Conservation (phyloP, 169 alveolate species). For the Cryptosporidium sp. region DNA sequence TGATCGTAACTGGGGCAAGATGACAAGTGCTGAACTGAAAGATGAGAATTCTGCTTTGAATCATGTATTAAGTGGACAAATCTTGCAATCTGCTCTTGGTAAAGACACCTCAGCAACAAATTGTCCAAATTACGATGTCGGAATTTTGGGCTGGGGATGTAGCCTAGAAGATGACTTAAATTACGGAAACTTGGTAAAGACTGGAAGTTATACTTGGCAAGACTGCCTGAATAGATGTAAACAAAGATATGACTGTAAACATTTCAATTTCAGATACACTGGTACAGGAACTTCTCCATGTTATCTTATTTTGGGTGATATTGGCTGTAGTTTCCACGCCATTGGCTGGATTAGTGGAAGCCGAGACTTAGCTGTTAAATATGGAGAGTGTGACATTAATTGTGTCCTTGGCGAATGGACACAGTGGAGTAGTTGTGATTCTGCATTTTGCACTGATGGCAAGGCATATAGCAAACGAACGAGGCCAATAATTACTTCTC, state of each 20-base stretch:
- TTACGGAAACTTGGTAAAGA: constrained; percentile 37
- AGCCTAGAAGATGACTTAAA: constrained; percentile 17
- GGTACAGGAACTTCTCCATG: constrained; percentile 53
- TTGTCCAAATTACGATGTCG: constrained; percentile 69
- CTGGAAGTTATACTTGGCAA: constrained; percentile 45
- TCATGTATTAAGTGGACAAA: constrained; percentile 11
- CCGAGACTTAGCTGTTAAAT: not conserved
- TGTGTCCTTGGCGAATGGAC: constrained; percentile 73
- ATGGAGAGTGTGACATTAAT: constrained; percentile 61
- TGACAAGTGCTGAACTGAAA: not conserved
- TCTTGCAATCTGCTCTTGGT: constrained; percentile 23
- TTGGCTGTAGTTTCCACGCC: constrained; percentile 71
- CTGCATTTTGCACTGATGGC: constrained; percentile 46
- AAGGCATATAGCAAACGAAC: constrained; percentile 54
- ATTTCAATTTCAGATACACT: constrained; percentile 37
- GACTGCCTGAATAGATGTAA: constrained; percentile 65
- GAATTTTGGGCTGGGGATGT: constrained; percentile 73
- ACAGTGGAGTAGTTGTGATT: constrained; percentile 58
- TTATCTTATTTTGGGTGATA: constrained; percentile 51
- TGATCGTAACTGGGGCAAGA: constrained; percentile 47
- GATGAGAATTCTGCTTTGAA: constrained; percentile 48
- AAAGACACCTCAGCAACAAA: constrained; percentile 11
- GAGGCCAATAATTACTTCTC: constrained; percentile 29
- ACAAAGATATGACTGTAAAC: constrained; percentile 7
- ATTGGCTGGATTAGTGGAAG: constrained; percentile 64